These are phyloP conservation scores for Chlorociboria aeruginascens DNA, from an alignment of 495 filamentous ascomycete species.

Conservation along the genomic window DNA sequence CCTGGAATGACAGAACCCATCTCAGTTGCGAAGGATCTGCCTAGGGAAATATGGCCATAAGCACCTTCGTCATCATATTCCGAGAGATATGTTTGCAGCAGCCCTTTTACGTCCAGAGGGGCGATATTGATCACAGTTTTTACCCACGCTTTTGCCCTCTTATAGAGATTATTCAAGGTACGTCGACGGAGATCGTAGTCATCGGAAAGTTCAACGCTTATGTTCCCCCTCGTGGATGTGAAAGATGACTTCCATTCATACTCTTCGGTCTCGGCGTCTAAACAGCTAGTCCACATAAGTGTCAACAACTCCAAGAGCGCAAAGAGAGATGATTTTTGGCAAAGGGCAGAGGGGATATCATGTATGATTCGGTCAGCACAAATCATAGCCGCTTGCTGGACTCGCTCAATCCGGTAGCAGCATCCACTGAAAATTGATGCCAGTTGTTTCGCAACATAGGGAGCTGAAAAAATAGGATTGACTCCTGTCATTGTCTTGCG, in stretches of 20 bases:
- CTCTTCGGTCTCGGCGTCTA: constrained; percentile 87
- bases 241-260: constrained; percentile 78
- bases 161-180: constrained; percentile 69
- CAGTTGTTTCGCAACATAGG: constrained; percentile 78
- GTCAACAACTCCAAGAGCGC: constrained; percentile 82
- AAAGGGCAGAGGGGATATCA: constrained; percentile 78
- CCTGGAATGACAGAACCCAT: constrained; percentile 79
- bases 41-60: constrained; percentile 82
- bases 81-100: constrained; percentile 90
- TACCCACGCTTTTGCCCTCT: constrained; percentile 70
- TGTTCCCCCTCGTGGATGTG: constrained; percentile 56
- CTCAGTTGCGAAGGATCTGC: constrained; percentile 89
- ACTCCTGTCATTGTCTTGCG: constrained; percentile 54
- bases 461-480: constrained; percentile 64
- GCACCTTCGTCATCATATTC: constrained; percentile 79
- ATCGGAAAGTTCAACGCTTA: constrained; percentile 83
- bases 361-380: constrained; percentile 77
- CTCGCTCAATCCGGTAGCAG: constrained; percentile 81
- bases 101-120: constrained; percentile 86
- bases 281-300: constrained; percentile 87
- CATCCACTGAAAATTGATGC: constrained; percentile 73
- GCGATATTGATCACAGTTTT: constrained; percentile 67
- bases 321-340: constrained; percentile 80
- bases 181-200: constrained; percentile 66
- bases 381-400: constrained; percentile 69